Evolutionary conservation across 257 asterid genomes (phyloP).

Genomic region (Leptodermis oblonga): DNA sequence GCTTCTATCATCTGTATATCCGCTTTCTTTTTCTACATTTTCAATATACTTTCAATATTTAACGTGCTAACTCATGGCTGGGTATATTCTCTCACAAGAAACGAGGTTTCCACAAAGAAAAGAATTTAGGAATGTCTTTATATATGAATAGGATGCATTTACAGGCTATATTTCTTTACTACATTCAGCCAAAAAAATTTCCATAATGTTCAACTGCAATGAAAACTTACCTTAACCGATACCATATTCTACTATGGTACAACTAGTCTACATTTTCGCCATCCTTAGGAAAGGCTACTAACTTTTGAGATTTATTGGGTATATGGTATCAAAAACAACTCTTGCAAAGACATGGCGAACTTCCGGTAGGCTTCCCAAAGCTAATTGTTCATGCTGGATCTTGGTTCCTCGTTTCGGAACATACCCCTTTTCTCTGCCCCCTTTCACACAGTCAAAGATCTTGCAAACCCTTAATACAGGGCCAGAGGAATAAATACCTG

Average conservation of each 20-base stretch:
- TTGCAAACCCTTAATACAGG: conserved; percentile 49
- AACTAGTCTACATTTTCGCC: neutral
- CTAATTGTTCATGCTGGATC: conserved; percentile 66
- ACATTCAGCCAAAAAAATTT: neutral
- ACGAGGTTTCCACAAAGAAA: neutral
- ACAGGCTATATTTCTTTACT: neutral
- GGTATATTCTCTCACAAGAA: too few species aligned
- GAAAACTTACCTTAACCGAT: neutral
- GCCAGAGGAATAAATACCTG: conserved; percentile 67
- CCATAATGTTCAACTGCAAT: neutral
- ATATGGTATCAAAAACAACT: conserved; percentile 79
- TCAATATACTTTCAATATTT: too few species aligned
- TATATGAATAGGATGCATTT: neutral
- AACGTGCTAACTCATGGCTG: too few species aligned
- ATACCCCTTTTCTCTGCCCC: conserved; percentile 50
- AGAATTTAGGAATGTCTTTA: neutral
- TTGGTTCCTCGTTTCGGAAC: conserved; percentile 54
- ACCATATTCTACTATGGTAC: neutral
- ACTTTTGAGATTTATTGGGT: conserved; percentile 37
- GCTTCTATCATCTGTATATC: neutral
- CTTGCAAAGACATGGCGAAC: conserved; percentile 82
- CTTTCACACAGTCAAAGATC: conserved; percentile 67
- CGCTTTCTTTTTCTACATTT: too few species aligned
- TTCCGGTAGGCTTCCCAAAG: conserved; percentile 68
- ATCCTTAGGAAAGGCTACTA: neutral